Percentiles rank a stretch among this genome's conserved stretches.
Conservation (phyloP, 2,329 filamentous ascomycete species). For the Fusarium sp. region DNA sequence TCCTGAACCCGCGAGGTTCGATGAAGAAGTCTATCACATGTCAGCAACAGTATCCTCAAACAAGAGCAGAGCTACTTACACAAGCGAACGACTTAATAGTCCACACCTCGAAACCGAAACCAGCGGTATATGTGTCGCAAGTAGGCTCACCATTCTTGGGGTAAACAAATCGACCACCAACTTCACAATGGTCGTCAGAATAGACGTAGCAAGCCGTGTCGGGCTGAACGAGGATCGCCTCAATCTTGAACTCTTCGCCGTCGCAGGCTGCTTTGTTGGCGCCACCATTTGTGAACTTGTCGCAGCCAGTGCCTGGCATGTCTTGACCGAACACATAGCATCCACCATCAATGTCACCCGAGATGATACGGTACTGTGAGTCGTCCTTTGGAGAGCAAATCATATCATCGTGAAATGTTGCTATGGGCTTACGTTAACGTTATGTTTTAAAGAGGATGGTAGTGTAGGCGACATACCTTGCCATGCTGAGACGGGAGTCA, state of each 20-base stretch:
- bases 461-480: neutral
- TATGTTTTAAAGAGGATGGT: neutral
- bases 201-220: neutral
- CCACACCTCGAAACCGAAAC: no score
- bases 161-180: neutral
- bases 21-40: neutral
- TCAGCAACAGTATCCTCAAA: fast-evolving
- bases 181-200: neutral
- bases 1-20: neutral
- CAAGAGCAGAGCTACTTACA: no score
- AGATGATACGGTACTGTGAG: neutral
- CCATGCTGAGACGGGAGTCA: neutral
- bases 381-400: neutral
- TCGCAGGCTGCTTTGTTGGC: neutral
- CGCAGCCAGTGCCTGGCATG: neutral
- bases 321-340: neutral
- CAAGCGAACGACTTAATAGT: no score
- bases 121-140: no score
- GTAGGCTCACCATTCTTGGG: no score
- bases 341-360: fast-evolving
- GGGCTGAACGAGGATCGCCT: neutral
- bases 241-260: neutral
- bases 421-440: fast-evolving
- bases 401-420: neutral
- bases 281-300: neutral